These are phyloP conservation scores for Psidium guajava DNA, from an alignment of 345 rosid genomes.

Conservation along the genomic window DNA sequence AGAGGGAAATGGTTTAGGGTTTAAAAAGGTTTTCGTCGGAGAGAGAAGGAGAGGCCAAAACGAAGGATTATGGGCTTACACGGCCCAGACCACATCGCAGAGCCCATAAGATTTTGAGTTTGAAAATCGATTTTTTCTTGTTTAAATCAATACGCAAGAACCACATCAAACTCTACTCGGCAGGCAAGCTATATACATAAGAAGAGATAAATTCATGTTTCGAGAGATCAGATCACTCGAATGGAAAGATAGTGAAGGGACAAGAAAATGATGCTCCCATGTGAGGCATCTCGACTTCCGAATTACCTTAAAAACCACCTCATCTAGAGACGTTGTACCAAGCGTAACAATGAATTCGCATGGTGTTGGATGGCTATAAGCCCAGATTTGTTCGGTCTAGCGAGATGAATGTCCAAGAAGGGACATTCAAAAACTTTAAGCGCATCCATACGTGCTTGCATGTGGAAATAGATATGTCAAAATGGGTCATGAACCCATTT, in stretches of 20 bases:
- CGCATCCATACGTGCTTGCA: neutral
- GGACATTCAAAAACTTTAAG: neutral
- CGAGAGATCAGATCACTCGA: neutral
- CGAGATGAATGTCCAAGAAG: neutral
- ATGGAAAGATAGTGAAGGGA: neutral
- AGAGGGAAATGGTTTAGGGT: conserved; percentile 5
- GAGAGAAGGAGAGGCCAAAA: neutral
- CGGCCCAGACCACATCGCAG: neutral
- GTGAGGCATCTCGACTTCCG: accelerated
- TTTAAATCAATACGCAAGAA: accelerated
- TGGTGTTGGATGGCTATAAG: neutral
- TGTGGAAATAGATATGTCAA: neutral
- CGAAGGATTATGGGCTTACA: neutral
- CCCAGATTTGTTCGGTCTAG: neutral
- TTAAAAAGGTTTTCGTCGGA: neutral
- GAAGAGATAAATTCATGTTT: neutral
- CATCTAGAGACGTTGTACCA: neutral
- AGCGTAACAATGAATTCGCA: neutral
- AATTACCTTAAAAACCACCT: neutral
- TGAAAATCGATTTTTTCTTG: neutral
- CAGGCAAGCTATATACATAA: neutral
- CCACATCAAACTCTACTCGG: neutral
- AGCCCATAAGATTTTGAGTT: neutral
- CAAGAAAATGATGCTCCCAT: neutral
- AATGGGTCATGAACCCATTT: too few relatives aligned